Conservation (phyloP, 345 rosid species). For the thale cress (Arabidopsis thaliana) region TAIR10.1 NC_003074.8:10126001-10126500, state of each 20-base stretch:
- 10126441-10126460: not conserved
- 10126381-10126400: not conserved
- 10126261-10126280: slow-evolving; percentile 78
- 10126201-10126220: slow-evolving; percentile 1
- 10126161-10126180: not conserved
- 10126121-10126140: not conserved
- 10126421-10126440: slow-evolving; percentile 11
- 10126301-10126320: slow-evolving; percentile 63
- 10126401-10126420: slow-evolving; percentile 6
- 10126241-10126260: slow-evolving; percentile 80
- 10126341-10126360: not conserved
- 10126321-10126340: not conserved
- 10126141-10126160: not conserved
- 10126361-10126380: not conserved
- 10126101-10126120: slow-evolving; percentile 30
- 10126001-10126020: slow-evolving; percentile 33
- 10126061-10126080: not conserved
- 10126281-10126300: slow-evolving; percentile 60
- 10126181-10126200: slow-evolving; percentile 15
- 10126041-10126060: slow-evolving; percentile 42
- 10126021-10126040: slow-evolving; percentile 32
- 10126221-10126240: slow-evolving; percentile 51
- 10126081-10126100: slow-evolving; percentile 42
- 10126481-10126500: not conserved
- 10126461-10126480: too few relatives aligned